These are phyloP conservation scores for Trichophyton simii DNA, from an alignment of 2,329 filamentous ascomycete species.

Conservation along the genomic window DNA sequence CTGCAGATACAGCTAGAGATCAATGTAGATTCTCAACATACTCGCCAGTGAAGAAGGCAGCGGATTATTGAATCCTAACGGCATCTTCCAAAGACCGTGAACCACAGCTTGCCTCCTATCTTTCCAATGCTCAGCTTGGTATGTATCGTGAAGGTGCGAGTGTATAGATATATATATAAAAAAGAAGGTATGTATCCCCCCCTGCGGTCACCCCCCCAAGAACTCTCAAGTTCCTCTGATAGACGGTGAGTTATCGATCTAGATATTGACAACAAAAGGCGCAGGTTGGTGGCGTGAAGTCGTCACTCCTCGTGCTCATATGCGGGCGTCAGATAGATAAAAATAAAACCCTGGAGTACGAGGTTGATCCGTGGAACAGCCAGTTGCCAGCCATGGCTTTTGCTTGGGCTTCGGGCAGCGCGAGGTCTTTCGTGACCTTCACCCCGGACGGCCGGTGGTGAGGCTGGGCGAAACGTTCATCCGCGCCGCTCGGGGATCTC, in stretches of 20 bases:
- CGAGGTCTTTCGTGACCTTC: not conserved
- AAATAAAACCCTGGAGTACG: not conserved
- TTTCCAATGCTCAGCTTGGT: too few relatives aligned
- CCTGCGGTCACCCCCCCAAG: too few relatives aligned
- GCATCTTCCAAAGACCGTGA: conserved; percentile 7
- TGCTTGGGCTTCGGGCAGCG: not conserved
- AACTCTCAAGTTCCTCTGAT: too few relatives aligned
- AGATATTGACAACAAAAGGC: not conserved
- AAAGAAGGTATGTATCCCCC: too few relatives aligned
- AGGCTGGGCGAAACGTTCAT: not conserved
- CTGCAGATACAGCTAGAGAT: not conserved
- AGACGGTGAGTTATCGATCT: not conserved
- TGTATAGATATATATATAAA: not conserved
- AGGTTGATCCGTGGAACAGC: not conserved
- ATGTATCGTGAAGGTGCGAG: not conserved
- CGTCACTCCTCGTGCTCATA: not conserved
- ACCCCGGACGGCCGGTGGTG: not conserved
- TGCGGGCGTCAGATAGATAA: not conserved
- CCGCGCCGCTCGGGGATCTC: not conserved
- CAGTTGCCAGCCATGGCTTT: not conserved
- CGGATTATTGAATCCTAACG: conserved; percentile 28
- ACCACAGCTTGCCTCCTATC: not conserved
- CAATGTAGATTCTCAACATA: conserved; percentile 21
- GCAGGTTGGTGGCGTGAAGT: not conserved
- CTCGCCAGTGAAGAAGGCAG: conserved; percentile 38